These are phyloP conservation scores for Teratosphaeria gauchensis DNA, from an alignment of 2,329 filamentous ascomycete genomes.

Conservation along the genomic window DNA sequence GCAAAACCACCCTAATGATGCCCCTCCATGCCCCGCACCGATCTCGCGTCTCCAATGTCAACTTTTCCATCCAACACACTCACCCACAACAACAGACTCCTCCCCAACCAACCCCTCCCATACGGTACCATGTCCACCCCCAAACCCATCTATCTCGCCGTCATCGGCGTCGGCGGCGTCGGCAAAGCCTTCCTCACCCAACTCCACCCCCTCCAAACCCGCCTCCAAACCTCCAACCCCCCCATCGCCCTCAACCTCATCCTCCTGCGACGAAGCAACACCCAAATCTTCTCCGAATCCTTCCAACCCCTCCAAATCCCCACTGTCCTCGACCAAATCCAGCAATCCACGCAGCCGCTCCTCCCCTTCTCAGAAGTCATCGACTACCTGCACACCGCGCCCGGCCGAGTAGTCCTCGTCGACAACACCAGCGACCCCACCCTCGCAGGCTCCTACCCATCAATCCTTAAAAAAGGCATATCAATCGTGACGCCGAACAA, in stretches of 20 bases:
- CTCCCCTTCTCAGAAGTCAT: conserved; percentile 61
- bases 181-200: conserved; percentile 85
- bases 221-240: conserved; percentile 41
- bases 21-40: neutral
- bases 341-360: conserved; percentile 53
- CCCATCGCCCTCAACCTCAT: conserved; percentile 55
- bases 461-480: conserved; percentile 70
- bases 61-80: neutral
- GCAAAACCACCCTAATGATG: no score
- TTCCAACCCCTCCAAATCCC: conserved; percentile 59
- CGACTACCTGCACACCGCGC: conserved; percentile 67
- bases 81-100: neutral
- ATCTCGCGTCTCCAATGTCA: neutral
- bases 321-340: conserved; percentile 51
- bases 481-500: conserved; percentile 96
- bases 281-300: conserved; percentile 64
- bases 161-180: conserved; percentile 70
- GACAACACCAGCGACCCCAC: conserved; percentile 93
- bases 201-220: conserved; percentile 56
- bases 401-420: conserved; percentile 70
- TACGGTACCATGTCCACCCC: conserved; percentile 28
- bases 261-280: conserved; percentile 78
- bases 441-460: conserved; percentile 73
- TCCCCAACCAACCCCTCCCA: neutral
- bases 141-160: conserved; percentile 37